Percentiles rank a stretch among this genome's conserved stretches.
phyloP scores from a whole-genome alignment of 805 yeast genomes.

The Tanozyma kutaoensis region DNA sequence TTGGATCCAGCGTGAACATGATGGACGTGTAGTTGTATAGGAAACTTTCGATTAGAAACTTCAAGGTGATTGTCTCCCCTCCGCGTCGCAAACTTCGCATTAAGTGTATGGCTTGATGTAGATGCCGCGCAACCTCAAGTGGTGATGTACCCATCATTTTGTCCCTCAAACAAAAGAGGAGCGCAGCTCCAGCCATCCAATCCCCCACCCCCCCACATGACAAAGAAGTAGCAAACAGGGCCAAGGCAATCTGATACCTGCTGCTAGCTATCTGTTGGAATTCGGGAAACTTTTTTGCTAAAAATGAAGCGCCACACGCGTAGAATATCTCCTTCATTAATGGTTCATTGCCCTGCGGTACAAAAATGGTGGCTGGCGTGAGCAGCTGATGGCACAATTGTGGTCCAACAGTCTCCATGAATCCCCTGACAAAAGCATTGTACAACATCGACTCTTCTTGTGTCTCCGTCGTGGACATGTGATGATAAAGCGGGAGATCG shows the following conservation, averaged over 20 bases:
- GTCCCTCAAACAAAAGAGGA: slow-evolving; percentile 2
- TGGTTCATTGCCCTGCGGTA: slow-evolving; percentile 1
- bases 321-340: slow-evolving; percentile 2
- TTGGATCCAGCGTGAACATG: slow-evolving; percentile 18
- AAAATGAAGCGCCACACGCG: slow-evolving; percentile 7
- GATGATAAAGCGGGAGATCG: background rate
- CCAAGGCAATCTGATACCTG: slow-evolving; percentile 1
- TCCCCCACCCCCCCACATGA: slow-evolving; percentile 3
- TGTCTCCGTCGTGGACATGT: background rate
- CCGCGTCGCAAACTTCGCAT: slow-evolving; percentile 1
- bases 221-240: slow-evolving; percentile 6
- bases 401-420: slow-evolving; percentile 5
- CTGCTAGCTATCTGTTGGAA: slow-evolving; percentile 2
- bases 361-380: slow-evolving; percentile 6
- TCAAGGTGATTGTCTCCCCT: slow-evolving; percentile 1
- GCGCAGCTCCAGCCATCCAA: slow-evolving; percentile 2
- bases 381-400: slow-evolving; percentile 7
- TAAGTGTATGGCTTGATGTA: slow-evolving; percentile 1
- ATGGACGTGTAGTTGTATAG: slow-evolving; percentile 27
- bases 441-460: slow-evolving; percentile 1
- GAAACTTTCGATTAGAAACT: slow-evolving; percentile 31
- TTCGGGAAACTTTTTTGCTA: slow-evolving; percentile 10
- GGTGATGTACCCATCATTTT: slow-evolving; percentile 1
- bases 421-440: slow-evolving; percentile 5
- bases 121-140: slow-evolving; percentile 1